Percentiles rank a stretch among this genome's conserved stretches.
These are phyloP conservation scores for Haematococcus sp. DNA, from an alignment of 139 green algal genomes.

Conservation along the genomic window DNA sequence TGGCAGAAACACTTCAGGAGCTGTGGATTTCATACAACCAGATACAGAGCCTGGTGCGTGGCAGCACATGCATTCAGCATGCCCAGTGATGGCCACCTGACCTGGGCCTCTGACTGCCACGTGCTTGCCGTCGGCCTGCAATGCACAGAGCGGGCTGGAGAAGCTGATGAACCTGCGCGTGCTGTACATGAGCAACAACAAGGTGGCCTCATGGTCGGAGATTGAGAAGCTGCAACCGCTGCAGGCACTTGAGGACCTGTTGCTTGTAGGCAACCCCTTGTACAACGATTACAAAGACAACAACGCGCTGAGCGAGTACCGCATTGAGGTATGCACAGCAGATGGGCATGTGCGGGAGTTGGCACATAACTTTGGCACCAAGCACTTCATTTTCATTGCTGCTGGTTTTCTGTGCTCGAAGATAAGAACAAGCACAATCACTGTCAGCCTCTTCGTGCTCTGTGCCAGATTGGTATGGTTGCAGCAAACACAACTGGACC, in stretches of 20 bases:
- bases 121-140: not conserved
- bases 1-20: slow-evolving; percentile 86
- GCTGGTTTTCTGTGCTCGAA: slow-evolving; percentile 5
- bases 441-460: too few relatives aligned
- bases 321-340: slow-evolving; percentile 72
- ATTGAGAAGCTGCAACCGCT: slow-evolving; percentile 69
- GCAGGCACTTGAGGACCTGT: slow-evolving; percentile 77
- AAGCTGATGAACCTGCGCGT: slow-evolving; percentile 78
- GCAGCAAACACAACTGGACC: too few relatives aligned
- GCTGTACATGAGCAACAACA: slow-evolving; percentile 91
- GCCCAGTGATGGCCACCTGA: not conserved
- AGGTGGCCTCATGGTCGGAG: slow-evolving; percentile 62
- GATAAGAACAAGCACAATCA: not conserved
- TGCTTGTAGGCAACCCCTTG: slow-evolving; percentile 87
- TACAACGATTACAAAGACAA: slow-evolving; percentile 74
- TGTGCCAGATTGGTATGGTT: too few relatives aligned
- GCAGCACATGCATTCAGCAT: not conserved
- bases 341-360: not conserved
- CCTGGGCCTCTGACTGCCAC: not conserved
- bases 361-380: not conserved
- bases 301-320: slow-evolving; percentile 63
- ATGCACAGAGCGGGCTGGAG: slow-evolving; percentile 72
- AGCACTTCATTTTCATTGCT: not conserved
- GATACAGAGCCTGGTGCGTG: slow-evolving; percentile 79
- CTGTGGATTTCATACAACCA: slow-evolving; percentile 95